Evolutionary conservation across 805 yeast genomes (phyloP).

Genomic region (Sporopachydermia lactativora): DNA sequence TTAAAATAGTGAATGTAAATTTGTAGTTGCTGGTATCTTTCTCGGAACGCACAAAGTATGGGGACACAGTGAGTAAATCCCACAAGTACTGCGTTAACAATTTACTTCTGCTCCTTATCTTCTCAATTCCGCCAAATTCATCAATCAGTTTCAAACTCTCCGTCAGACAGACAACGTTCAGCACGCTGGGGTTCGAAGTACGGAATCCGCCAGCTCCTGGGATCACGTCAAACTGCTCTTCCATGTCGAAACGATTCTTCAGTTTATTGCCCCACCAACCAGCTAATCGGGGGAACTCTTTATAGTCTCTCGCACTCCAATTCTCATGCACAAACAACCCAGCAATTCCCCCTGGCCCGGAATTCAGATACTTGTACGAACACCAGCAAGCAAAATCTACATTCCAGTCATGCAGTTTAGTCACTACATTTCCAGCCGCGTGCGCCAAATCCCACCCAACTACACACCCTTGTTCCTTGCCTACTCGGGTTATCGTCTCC

Average conservation of each 20-base stretch:
- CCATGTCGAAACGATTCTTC: slow-evolving; percentile 61
- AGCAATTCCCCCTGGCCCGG: slow-evolving; percentile 92
- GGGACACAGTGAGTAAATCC: slow-evolving; percentile 29
- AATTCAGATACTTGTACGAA: slow-evolving; percentile 76
- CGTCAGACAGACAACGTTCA: slow-evolving; percentile 64
- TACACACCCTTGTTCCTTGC: slow-evolving; percentile 34
- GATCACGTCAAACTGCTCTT: slow-evolving; percentile 64
- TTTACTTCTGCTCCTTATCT: slow-evolving; percentile 41
- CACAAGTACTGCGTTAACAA: slow-evolving; percentile 45
- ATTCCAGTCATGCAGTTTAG: slow-evolving; percentile 71
- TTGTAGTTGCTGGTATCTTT: slow-evolving; percentile 6
- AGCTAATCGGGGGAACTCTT: slow-evolving; percentile 53
- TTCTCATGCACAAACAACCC: slow-evolving; percentile 68
- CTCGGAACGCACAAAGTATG: slow-evolving; percentile 27
- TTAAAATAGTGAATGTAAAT: slow-evolving; percentile 51
- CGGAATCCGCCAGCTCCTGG: slow-evolving; percentile 79
- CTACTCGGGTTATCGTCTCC: slow-evolving; percentile 47
- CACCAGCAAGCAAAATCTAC: slow-evolving; percentile 96
- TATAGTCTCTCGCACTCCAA: slow-evolving; percentile 18
- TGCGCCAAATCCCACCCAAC: slow-evolving; percentile 97
- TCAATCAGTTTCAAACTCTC: slow-evolving; percentile 50
- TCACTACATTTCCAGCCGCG: slow-evolving; percentile 77
- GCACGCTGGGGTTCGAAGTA: slow-evolving; percentile 82
- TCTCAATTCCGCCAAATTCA: slow-evolving; percentile 46
- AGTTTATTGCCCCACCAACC: slow-evolving; percentile 97